These are phyloP conservation scores for Spizellomyces punctatus DNA, from an alignment of 192 early-diverging fungal species.

Conservation along the genomic window DNA sequence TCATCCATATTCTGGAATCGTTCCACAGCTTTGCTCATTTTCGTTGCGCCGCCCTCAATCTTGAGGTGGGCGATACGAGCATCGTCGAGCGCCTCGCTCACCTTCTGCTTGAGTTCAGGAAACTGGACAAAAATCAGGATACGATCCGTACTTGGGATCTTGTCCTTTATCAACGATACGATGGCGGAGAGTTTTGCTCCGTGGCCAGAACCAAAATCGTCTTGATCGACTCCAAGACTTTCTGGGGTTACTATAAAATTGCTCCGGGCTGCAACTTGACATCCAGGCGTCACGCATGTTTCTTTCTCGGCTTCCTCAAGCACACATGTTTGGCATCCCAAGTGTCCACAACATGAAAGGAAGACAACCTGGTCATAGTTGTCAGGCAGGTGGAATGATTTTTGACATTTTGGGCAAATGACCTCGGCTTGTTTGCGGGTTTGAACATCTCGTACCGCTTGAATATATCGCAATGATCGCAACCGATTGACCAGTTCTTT, in stretches of 20 bases:
- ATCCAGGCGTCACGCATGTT: slow-evolving; percentile 35
- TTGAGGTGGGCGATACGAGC: slow-evolving; percentile 36
- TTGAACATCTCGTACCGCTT: slow-evolving; percentile 15
- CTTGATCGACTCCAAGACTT: slow-evolving; percentile 21
- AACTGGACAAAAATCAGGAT: slow-evolving; percentile 50
- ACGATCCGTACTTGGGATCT: slow-evolving; percentile 39
- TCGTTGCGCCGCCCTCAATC: slow-evolving; percentile 38
- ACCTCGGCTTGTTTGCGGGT: neutral
- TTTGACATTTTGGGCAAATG: slow-evolving; percentile 3
- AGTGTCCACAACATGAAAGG: slow-evolving; percentile 53
- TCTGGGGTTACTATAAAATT: slow-evolving; percentile 35
- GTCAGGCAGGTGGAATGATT: neutral
- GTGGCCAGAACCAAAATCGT: slow-evolving; percentile 20
- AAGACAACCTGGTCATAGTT: slow-evolving; percentile 32
- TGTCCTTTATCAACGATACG: slow-evolving; percentile 14
- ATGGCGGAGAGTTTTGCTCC: slow-evolving; percentile 42
- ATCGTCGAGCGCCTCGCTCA: slow-evolving; percentile 35
- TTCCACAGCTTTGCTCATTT: slow-evolving; percentile 26
- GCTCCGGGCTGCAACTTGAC: slow-evolving; percentile 37
- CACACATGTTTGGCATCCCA: slow-evolving; percentile 42
- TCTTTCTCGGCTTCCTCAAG: slow-evolving; percentile 24
- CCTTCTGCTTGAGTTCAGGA: slow-evolving; percentile 38
- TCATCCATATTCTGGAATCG: slow-evolving; percentile 36
- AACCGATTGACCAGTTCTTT: slow-evolving; percentile 44
- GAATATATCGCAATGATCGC: slow-evolving; percentile 49